A percentile compares a stretch with the other conserved stretches of the same genome.
Evolutionary conservation across 2,329 filamentous ascomycete species (phyloP).

Genomic region (Penicillium brevicompactum): DNA sequence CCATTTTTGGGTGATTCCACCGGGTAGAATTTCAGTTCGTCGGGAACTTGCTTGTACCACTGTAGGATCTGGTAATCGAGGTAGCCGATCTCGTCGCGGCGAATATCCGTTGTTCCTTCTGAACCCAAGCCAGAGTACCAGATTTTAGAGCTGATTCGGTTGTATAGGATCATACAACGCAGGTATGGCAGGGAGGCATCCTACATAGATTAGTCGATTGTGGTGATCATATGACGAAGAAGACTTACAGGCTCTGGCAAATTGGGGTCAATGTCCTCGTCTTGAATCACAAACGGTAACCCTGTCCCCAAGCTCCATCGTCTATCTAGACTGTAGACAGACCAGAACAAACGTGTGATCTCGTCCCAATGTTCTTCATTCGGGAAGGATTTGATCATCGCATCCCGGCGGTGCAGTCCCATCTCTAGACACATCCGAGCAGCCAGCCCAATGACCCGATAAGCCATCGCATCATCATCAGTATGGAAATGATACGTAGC

Average conservation of each 20-base stretch:
- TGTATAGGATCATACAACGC: constrained; percentile 82
- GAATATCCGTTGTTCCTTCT: constrained; percentile 66
- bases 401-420: constrained; percentile 79
- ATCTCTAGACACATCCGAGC: constrained; percentile 77
- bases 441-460: constrained; percentile 83
- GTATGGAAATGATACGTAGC: constrained; percentile 80
- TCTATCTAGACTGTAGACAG: constrained; percentile 80
- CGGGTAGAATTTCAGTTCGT: constrained; percentile 65
- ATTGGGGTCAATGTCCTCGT: constrained; percentile 79
- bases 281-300: constrained; percentile 80
- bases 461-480: constrained; percentile 83
- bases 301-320: constrained; percentile 90
- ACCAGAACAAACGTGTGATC: constrained; percentile 79
- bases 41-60: constrained; percentile 78
- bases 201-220: constrained; percentile 23
- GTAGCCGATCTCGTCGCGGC: constrained; percentile 73
- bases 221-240: background rate
- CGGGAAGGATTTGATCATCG: constrained; percentile 66
- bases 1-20: constrained; percentile 50
- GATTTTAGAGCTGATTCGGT: constrained; percentile 79
- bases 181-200: constrained; percentile 66
- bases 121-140: constrained; percentile 78
- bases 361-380: constrained; percentile 69
- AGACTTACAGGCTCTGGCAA: constrained; percentile 73
- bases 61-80: constrained; percentile 82